These are phyloP conservation scores for Inonotus obliquus DNA, from an alignment of 1,284 basidiomycete genomes.

Conservation along the genomic window DNA sequence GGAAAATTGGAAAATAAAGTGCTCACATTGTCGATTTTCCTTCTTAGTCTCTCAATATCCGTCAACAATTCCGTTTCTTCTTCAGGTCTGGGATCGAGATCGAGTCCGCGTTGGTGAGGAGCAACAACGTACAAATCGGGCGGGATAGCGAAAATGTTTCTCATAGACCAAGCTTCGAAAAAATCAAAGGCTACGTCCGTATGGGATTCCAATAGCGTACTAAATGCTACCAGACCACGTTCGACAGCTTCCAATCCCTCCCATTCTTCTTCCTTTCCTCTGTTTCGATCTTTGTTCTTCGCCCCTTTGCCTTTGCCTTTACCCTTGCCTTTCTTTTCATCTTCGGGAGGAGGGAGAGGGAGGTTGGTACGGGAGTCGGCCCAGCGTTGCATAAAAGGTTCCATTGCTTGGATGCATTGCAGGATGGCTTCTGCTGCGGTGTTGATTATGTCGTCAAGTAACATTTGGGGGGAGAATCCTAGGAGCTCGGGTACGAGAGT, in stretches of 20 bases:
- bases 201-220: constrained; percentile 72
- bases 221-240: constrained; percentile 64
- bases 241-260: constrained; percentile 18
- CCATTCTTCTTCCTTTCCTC: constrained; percentile 18
- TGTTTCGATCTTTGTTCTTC: neutral
- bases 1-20: too few species aligned
- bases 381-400: constrained; percentile 68
- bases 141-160: constrained; percentile 71
- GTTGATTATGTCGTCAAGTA: constrained; percentile 67
- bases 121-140: constrained; percentile 60
- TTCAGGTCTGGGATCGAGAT: constrained; percentile 45
- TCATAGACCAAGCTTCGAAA: constrained; percentile 72
- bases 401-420: constrained; percentile 68
- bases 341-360: neutral
- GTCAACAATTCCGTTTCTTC: constrained; percentile 52
- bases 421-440: constrained; percentile 63
- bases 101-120: constrained; percentile 59
- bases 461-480: constrained; percentile 61
- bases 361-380: constrained; percentile 44
- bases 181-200: constrained; percentile 78
- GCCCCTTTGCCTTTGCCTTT: neutral
- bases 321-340: constrained; percentile 4
- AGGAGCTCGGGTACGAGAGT: constrained; percentile 56
- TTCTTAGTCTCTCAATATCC: constrained; percentile 56
- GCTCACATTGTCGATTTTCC: constrained; percentile 57